Base-by-base conservation (phyloP, 2,329 filamentous ascomycete species). In the Fusarium annulatum region DNA sequence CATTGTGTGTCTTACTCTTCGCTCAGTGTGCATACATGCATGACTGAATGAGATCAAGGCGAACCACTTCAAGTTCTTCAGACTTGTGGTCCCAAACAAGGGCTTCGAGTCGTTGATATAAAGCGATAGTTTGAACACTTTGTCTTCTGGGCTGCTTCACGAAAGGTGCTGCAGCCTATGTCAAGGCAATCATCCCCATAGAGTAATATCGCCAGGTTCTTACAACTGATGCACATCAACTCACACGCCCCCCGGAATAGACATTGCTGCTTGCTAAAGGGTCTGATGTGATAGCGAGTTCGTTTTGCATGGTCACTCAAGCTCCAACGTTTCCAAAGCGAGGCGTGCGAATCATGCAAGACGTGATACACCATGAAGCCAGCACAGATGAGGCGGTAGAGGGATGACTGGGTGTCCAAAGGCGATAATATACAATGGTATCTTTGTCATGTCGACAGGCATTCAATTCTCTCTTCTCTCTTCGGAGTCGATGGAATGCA, bases 281-380 rank as follows among this genome's bases (percentile, higher is more conserved):
- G 39, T 70, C 42, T 46, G 48, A 52, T 78, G 75, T 76, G 73
- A 76, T 71, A 71, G 58, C 48, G 57, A 53, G 59, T 58, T 64
- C 46, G 38, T 43, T 55, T 61, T 72, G 72, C 67, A 75, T 72
- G 49, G 52, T 57, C 56, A 69, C 64, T 74, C 64, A 62, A 58
- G 45, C 45, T 53, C 55, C 33, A 49, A 58, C 45, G 51, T 51
- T 52, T 62, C 66, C 51, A 43, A 63, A 63, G 41, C 58, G 49
- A 69, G 58, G 58, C 53, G 64, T 62, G 59, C 58, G 62, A 41
- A 52, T 53, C 48, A 45, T 51, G 63, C 68, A 53, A 64, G 57
- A 52, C 51, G 53, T 64, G 52, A 33, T 49, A 43, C 49, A 42
- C 55, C 51, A 51, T 59, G 61, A 56, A 64, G 46, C 45, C 34